phyloP scores from a whole-genome alignment of 345 rosid species.

The Eucalyptus marginata region DNA sequence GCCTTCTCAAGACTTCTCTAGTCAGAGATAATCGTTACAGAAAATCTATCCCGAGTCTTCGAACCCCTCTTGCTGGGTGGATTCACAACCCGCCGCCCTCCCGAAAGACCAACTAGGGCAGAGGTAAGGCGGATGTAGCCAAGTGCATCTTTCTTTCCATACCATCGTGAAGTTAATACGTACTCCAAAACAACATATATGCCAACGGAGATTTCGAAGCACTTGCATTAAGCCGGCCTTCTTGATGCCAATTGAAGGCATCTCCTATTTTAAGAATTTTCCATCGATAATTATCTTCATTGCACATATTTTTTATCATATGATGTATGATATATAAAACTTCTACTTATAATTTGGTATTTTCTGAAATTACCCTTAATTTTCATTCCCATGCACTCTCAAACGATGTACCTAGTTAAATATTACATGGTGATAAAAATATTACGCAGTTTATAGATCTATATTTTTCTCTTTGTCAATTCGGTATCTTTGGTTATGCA shows the following conservation, averaged over 20 bases:
- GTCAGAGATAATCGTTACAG: accelerated
- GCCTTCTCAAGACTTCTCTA: neutral
- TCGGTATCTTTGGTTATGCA: neutral
- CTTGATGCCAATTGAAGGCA: neutral
- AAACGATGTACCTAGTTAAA: neutral
- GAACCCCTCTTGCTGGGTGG: neutral
- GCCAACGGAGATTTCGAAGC: neutral
- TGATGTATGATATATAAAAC: too few relatives aligned
- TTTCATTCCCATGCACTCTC: neutral
- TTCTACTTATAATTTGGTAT: too few relatives aligned
- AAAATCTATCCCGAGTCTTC: neutral
- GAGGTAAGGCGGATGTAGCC: neutral
- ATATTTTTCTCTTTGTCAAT: accelerated
- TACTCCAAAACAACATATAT: neutral
- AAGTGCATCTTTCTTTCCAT: neutral
- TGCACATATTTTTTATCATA: too few relatives aligned
- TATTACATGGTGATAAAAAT: neutral
- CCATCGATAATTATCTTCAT: neutral
- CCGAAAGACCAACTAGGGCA: neutral
- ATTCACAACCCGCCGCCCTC: neutral
- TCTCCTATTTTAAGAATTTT: neutral
- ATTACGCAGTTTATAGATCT: neutral
- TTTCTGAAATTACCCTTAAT: neutral
- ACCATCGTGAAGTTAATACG: neutral
- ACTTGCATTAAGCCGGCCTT: neutral